phyloP scores from a whole-genome alignment of 768 basidiomycete genomes.

The Suillus clintonianus region DNA sequence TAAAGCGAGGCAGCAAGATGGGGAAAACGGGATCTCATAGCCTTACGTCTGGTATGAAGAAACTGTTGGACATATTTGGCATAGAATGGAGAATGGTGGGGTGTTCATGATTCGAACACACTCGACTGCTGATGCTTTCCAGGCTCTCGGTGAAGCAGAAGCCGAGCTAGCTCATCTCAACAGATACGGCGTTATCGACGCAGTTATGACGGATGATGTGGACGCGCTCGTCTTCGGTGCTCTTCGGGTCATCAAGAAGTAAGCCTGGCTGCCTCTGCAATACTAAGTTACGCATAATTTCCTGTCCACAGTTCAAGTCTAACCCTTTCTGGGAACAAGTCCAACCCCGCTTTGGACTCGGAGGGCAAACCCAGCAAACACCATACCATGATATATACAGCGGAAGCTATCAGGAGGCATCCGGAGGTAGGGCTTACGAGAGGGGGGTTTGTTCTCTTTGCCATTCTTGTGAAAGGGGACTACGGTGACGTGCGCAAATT shows the following conservation, averaged over 20 bases:
- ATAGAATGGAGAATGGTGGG: constrained; percentile 30
- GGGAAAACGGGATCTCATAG: constrained; percentile 24
- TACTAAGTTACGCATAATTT: neutral
- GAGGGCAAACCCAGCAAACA: constrained; percentile 23
- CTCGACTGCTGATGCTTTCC: neutral
- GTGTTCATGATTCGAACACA: neutral
- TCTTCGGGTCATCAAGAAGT: constrained; percentile 42
- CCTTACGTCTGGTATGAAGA: constrained; percentile 18
- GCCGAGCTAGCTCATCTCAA: constrained; percentile 50
- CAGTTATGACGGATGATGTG: constrained; percentile 49
- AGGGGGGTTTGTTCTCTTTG: constrained; percentile 35
- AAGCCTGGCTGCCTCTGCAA: constrained; percentile 11
- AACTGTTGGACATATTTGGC: constrained; percentile 25
- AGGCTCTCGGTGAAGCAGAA: constrained; percentile 52
- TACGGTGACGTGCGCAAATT: constrained; percentile 28
- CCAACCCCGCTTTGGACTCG: constrained; percentile 22
- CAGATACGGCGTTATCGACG: constrained; percentile 40
- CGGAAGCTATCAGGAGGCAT: constrained; percentile 21
- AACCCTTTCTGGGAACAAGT: constrained; percentile 26
- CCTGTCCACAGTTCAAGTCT: constrained; percentile 14
- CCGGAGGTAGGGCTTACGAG: constrained; percentile 24
- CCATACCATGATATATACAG: constrained; percentile 25
- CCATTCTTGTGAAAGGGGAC: constrained; percentile 37
- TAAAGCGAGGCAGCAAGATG: constrained; percentile 39
- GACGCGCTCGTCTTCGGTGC: constrained; percentile 53